Percentiles rank a stretch among this genome's conserved stretches.
phyloP scores from a whole-genome alignment of 2,329 filamentous ascomycete genomes.

The Xylariaceae sp. region DNA sequence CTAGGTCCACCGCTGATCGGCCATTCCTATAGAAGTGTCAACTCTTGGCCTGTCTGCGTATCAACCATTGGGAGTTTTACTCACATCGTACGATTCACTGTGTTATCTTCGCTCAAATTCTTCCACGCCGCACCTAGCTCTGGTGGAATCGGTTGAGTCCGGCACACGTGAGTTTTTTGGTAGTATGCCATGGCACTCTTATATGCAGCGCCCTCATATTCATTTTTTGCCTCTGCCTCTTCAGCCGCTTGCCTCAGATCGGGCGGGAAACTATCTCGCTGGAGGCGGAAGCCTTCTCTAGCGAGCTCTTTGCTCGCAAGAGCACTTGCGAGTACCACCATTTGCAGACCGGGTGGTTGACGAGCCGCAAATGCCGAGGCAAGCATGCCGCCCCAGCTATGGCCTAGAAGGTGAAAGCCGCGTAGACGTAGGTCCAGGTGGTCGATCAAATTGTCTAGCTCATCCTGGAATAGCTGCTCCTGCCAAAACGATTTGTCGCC shows the following conservation, averaged over 20 bases:
- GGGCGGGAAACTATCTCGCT: slow-evolving; percentile 9
- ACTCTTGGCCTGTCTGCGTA: neutral
- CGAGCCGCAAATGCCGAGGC: slow-evolving; percentile 13
- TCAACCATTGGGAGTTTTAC: neutral
- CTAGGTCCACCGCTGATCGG: neutral
- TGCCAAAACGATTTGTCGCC: slow-evolving; percentile 17
- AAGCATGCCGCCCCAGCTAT: slow-evolving; percentile 20
- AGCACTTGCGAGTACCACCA: slow-evolving; percentile 14
- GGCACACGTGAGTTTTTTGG: slow-evolving; percentile 14
- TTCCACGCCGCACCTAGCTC: slow-evolving; percentile 14
- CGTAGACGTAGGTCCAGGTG: slow-evolving; percentile 9
- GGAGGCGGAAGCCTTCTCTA: neutral
- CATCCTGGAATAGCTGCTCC: slow-evolving; percentile 14
- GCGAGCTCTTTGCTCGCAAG: slow-evolving; percentile 12
- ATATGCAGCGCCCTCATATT: slow-evolving; percentile 15
- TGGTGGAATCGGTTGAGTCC: slow-evolving; percentile 13
- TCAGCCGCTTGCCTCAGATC: slow-evolving; percentile 12
- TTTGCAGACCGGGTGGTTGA: slow-evolving; percentile 10
- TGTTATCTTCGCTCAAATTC: slow-evolving; percentile 17
- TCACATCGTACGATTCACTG: slow-evolving; percentile 19
- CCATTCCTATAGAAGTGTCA: neutral
- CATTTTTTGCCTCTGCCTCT: slow-evolving; percentile 10
- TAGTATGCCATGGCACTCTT: slow-evolving; percentile 9
- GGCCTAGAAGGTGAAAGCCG: slow-evolving; percentile 18
- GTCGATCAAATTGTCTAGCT: slow-evolving; percentile 15